Conservation (phyloP, 345 rosid genomes). For the Crucihimalaya himalaica region DNA sequence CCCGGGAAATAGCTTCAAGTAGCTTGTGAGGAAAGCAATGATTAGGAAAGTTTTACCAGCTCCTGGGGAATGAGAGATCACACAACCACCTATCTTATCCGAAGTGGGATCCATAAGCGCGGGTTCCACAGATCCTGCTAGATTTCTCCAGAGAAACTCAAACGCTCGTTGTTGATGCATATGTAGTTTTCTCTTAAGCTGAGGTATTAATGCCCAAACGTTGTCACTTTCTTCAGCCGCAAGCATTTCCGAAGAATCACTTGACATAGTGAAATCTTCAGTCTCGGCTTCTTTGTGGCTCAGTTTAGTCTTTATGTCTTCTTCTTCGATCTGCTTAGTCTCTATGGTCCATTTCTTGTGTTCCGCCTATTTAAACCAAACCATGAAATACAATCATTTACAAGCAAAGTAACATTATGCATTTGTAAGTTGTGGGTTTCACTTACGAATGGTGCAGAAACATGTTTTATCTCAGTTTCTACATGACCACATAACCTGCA, state of each 20-base stretch:
- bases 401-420: not conserved
- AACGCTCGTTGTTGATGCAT: conserved; percentile 81
- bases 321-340: conserved; percentile 38
- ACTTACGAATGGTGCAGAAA: conserved; percentile 89
- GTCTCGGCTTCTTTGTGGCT: conserved; percentile 40
- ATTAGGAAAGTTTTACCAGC: conserved; percentile 94
- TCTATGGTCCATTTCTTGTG: conserved; percentile 49
- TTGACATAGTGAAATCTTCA: conserved; percentile 36
- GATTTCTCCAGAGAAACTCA: conserved; percentile 87
- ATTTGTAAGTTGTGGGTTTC: conserved; percentile 16
- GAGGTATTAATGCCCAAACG: conserved; percentile 89
- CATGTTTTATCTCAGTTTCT: conserved; percentile 70
- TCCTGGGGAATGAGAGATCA: conserved; percentile 90
- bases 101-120: conserved; percentile 54
- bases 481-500: conserved; percentile 74
- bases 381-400: conserved; percentile 21
- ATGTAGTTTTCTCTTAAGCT: conserved; percentile 64
- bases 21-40: conserved; percentile 90
- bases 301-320: conserved; percentile 42
- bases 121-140: conserved; percentile 76
- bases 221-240: conserved; percentile 55
- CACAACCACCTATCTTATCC: conserved; percentile 79
- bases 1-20: conserved; percentile 85
- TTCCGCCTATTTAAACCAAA: conserved; percentile 42
- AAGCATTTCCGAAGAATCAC: conserved; percentile 35